phyloP scores from a whole-genome alignment of 768 basidiomycete species.

The Podaxis sp. region DNA sequence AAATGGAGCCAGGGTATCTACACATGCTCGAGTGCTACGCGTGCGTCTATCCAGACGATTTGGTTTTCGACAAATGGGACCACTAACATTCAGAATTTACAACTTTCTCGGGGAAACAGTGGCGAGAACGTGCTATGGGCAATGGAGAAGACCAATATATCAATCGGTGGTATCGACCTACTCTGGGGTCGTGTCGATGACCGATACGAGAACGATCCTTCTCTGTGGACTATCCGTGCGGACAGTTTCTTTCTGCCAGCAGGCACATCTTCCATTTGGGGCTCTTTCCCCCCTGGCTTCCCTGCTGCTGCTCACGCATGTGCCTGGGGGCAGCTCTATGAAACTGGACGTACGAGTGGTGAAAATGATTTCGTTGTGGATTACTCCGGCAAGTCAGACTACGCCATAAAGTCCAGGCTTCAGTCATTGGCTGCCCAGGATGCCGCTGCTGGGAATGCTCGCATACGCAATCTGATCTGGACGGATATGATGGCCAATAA shows the following conservation, averaged over 20 bases:
- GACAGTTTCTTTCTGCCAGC: conserved; percentile 2
- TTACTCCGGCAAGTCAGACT: conserved; percentile 1
- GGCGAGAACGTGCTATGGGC: neutral
- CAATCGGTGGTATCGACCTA: neutral
- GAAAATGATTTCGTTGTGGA: neutral
- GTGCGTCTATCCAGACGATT: neutral
- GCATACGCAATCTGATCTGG: conserved; percentile 11
- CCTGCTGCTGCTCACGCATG: neutral
- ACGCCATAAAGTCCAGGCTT: conserved; percentile 1
- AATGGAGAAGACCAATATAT: neutral
- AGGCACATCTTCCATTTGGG: neutral
- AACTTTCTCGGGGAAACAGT: neutral
- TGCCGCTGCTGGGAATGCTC: conserved; percentile 5
- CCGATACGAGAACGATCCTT: neutral
- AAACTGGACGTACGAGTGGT: neutral
- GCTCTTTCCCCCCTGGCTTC: neutral
- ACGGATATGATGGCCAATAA: conserved; percentile 12
- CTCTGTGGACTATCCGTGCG: neutral
- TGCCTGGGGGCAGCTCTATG: neutral
- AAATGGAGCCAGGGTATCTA: conserved; percentile 22
- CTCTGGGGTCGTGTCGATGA: conserved; percentile 4
- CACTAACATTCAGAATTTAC: neutral
- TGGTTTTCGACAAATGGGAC: neutral
- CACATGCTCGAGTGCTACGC: conserved; percentile 21
- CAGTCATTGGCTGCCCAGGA: neutral